Conservation (phyloP, 169 alveolate species). For the Toxoplasma gondii region DNA sequence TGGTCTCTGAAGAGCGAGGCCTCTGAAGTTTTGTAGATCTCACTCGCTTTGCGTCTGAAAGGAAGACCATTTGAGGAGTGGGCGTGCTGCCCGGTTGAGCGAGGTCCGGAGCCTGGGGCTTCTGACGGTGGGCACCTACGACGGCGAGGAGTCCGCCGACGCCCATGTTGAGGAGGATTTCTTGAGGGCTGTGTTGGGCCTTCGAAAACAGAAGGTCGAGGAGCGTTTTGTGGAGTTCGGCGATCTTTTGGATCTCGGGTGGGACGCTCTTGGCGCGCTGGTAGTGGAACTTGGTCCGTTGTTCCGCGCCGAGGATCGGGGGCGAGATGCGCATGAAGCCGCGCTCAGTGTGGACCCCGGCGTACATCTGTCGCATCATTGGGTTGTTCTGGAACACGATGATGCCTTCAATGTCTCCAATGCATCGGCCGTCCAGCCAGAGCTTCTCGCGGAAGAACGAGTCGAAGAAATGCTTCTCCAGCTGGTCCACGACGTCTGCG, state of each 20-base stretch:
- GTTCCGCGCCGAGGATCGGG: constrained; percentile 63
- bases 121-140: not conserved
- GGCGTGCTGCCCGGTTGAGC: not conserved
- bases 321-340: constrained; percentile 55
- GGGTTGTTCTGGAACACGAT: constrained; percentile 70
- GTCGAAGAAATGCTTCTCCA: constrained; percentile 49
- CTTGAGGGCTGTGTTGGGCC: constrained; percentile 56
- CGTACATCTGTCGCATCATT: constrained; percentile 57
- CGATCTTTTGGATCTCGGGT: constrained; percentile 3
- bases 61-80: constrained; percentile 1
- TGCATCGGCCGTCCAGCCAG: constrained; percentile 65
- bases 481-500: constrained; percentile 53
- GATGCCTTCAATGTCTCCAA: constrained; percentile 65
- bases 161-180: constrained; percentile 15
- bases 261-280: constrained; percentile 33
- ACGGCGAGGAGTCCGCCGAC: constrained; percentile 4
- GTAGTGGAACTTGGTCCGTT: not conserved
- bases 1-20: too few species aligned
- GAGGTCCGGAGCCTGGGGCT: not conserved
- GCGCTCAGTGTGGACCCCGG: constrained; percentile 66
- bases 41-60: constrained; percentile 3
- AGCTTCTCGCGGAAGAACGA: constrained; percentile 59
- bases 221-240: constrained; percentile 47
- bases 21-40: not conserved
- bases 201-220: constrained; percentile 55